Percentiles rank a stretch among this genome's conserved stretches.
Evolutionary conservation across 352 stramenopile species (phyloP).

Genomic region (Phytophthora pistaciae): DNA sequence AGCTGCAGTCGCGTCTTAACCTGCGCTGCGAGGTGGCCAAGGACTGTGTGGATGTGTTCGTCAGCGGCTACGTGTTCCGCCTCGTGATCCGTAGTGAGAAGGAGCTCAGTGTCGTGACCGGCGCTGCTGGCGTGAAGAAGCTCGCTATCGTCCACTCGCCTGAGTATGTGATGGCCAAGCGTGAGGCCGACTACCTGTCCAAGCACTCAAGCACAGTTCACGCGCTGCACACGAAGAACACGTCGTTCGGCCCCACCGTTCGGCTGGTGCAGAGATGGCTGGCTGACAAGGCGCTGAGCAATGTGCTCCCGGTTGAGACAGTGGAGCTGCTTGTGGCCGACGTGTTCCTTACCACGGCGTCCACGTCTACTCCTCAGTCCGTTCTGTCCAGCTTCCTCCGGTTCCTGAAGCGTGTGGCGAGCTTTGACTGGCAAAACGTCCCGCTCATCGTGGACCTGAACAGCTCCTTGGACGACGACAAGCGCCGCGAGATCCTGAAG

Average conservation of each 20-base stretch:
- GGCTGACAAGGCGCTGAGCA: slow-evolving; percentile 81
- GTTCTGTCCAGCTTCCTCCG: slow-evolving; percentile 84
- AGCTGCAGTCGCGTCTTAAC: slow-evolving; percentile 69
- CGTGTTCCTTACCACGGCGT: slow-evolving; percentile 63
- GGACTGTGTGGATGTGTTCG: slow-evolving; percentile 85
- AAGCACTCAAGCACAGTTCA: slow-evolving; percentile 81
- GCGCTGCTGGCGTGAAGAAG: slow-evolving; percentile 63
- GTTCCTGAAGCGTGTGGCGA: slow-evolving; percentile 78
- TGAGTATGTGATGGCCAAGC: slow-evolving; percentile 71
- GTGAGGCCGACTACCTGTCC: slow-evolving; percentile 66
- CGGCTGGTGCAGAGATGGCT: slow-evolving; percentile 87
- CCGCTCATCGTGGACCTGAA: slow-evolving; percentile 86
- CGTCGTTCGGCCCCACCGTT: slow-evolving; percentile 80
- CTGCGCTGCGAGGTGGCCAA: slow-evolving; percentile 79
- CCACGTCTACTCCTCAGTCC: slow-evolving; percentile 69
- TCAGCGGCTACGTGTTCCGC: slow-evolving; percentile 86
- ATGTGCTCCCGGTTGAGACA: slow-evolving; percentile 71
- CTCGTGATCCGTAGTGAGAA: slow-evolving; percentile 85
- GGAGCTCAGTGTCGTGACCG: slow-evolving; percentile 71
- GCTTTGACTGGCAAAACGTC: slow-evolving; percentile 77
- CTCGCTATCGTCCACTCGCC: slow-evolving; percentile 66
- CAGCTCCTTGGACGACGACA: slow-evolving; percentile 61
- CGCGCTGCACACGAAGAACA: slow-evolving; percentile 81
- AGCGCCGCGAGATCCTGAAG: slow-evolving; percentile 76
- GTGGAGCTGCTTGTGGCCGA: slow-evolving; percentile 86